Evolutionary conservation across 768 basidiomycete species (phyloP), one percentile per base, ranked within the genome.

Genomic region (Boletus coccyginus): DNA sequence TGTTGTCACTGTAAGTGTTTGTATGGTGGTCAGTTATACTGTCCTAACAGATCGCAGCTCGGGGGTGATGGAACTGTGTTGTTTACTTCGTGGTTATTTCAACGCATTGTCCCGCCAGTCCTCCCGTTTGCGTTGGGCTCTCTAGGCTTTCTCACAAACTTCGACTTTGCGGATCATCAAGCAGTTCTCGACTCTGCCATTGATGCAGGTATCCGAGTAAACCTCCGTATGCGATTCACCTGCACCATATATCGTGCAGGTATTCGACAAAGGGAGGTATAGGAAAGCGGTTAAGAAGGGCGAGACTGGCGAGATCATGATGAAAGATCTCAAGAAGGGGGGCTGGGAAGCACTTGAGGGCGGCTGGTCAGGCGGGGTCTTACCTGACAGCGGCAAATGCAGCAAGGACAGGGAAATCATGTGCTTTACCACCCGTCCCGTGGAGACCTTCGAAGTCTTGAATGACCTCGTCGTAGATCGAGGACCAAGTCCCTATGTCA

Each of bases 81-180:
- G 16, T 99, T 98, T 76, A 97, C 97, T 7, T 98, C 97, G 4
- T 98, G 97, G 97, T 78, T 99, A 33, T 99, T 99, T 78, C 97
- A 99, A 71, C 86, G 87, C 51, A 93, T 99, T 66, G 97, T 98
- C 16, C 97, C 97, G n/a, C 97, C 97, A 13, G 94, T 98, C 38
- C 87, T 99, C 14, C 87, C 97, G 1, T 99, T 99, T 70, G 95
- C 97, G 2, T 81, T 99, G 29, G 97, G 97, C 43, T 98, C 96
- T 6, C 83, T 99, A 27, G 96, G 97, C 46, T 99, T 99, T 75
- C 88, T 95, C 52, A 98, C 94, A 42, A 97, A 94, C 69, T 98
- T 98, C 68, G 87, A 98, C 77, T 94, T 98, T 70, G 78, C 84
- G 54, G 84, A 97, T 73, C 84, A 96, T 76, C 79, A 86, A 67